Evolutionary conservation across 768 basidiomycete genomes (phyloP), one percentile per base, ranked within the genome.

Genomic region (Thelephora ganbajun): DNA sequence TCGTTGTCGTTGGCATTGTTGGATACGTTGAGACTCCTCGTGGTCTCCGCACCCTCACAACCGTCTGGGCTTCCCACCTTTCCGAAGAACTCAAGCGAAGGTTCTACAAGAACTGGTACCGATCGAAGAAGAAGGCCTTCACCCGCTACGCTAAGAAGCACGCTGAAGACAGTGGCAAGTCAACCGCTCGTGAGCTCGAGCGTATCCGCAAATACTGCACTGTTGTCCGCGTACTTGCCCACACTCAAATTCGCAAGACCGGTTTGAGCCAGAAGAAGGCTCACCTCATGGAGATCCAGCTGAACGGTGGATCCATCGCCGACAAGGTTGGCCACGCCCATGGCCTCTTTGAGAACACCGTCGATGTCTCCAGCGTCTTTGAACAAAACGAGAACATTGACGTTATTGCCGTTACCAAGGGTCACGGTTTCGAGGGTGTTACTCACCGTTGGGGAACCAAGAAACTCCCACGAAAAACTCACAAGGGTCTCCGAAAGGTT

Each of bases 41-140:
- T 59, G 96, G 96, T 61, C 83, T 99, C 55, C 92, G 96, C 63
- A 90, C 92, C 36, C 85, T 99, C 62, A 98, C 96, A 62, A 99
- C 96, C 51, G 93, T 96, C 66, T 90, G 87, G 96, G 93, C 96
- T 43, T 86, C 88, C 57, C 96, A 99, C 68, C 79, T 99, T 37
- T 93, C 90, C 35, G 96, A 97, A 66, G 93, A 97, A 66, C 65
- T 98, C 66, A 99, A 94, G 72, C 89, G 96, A 62, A 81, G 96
- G 58, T 97, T 99, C 83, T 97, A 98, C 85, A 93, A 92, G 78
- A 96, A 94, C 79, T 97, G 94, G 93, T 98, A 98, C 77, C 83
- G 89, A 58, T 94, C 91, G 44, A 99, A 99, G 87, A 98, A 98
- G 80, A 99, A 99, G 83, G 96, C 96, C 35, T 99, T 98, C 80